Base-by-base conservation (phyloP, 441 rosid species). In the Pelargonium exstipulatum region DNA sequence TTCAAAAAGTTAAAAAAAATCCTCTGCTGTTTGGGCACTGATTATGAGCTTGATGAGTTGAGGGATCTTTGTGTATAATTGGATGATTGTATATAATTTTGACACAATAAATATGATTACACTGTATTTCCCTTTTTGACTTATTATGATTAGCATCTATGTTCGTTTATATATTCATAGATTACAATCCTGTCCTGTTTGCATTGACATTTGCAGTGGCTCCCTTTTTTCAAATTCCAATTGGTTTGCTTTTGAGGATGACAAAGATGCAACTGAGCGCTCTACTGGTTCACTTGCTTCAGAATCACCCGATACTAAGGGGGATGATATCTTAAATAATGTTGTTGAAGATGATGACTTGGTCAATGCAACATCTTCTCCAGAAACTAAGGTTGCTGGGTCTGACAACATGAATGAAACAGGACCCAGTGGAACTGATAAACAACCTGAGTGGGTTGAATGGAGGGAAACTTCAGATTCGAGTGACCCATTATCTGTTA, bases 241-340 rank as follows among this genome's bases (percentile, higher is more conserved):
- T 83, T 88, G 97, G 97, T 91, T 93, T 79, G 95, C 95, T 48
- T 91, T 89, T 66, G 90, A 91, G 71, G 96, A 89, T 76, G 93
- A 85, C 58, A 85, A 81, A 81, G 85, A 29, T 77, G 80, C 85
- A 63, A 79, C 69, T 64, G 93, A 86, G 77, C 77, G 77, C 16
- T 81, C 90, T 62, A 67, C 80, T 63, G 89, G 77, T 68, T 76
- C 85, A 7, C 78, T 82, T 24, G 81, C 86, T 68, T 88, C 96
- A 61, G 82, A 95, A 8, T 87, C 94, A 1, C 88, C 91, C 43
- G 77, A 80, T 72, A 78, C 79, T 68, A 88, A 80, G 63, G 83
- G 64, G 71, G 64, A 74, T 65, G 84, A 67, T 69, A 73, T 5
- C 62, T 58, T 24, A 13, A 16, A 58, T 29, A 77, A 71, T 69